Conservation (phyloP, 208 protist genomes). For the Leishmania arabica region DNA sequence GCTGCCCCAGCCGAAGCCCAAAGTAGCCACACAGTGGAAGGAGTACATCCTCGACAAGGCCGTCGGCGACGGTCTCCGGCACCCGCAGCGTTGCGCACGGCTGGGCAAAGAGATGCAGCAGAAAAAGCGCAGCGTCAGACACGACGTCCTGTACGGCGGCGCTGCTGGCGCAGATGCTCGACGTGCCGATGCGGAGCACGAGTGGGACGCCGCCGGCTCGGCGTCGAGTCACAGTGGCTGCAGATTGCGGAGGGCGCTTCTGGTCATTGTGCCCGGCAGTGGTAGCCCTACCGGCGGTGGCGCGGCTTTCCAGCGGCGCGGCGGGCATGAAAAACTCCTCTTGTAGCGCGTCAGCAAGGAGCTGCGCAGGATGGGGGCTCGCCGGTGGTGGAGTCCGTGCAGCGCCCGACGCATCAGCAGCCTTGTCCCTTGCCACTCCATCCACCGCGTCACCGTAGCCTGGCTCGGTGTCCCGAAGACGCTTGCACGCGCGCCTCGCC, state of each 20-base stretch:
- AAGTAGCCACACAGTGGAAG: conserved; percentile 45
- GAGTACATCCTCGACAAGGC: conserved; percentile 44
- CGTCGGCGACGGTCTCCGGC: conserved; percentile 24
- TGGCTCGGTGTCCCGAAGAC: neutral
- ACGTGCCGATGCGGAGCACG: conserved; percentile 19
- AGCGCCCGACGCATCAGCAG: neutral
- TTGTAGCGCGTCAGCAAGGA: conserved; percentile 10
- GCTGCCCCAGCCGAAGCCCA: conserved; percentile 39
- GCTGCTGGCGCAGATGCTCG: conserved; percentile 17
- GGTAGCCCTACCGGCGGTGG: neutral
- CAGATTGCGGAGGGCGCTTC: neutral
- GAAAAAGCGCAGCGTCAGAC: conserved; percentile 56
- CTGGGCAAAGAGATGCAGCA: conserved; percentile 72
- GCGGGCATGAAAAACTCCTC: conserved; percentile 24
- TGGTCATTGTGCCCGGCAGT: neutral
- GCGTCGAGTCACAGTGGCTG: conserved; percentile 7
- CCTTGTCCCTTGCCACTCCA: neutral
- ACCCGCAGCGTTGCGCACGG: conserved; percentile 59
- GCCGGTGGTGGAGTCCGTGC: neutral
- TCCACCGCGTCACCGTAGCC: neutral
- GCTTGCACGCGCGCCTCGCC: neutral
- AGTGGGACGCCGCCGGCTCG: conserved; percentile 9
- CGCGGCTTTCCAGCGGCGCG: neutral
- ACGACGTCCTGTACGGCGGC: conserved; percentile 44
- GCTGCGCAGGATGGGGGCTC: conserved; percentile 6